Evolutionary conservation across 495 filamentous ascomycete species (phyloP).

Genomic region (Tirmania nivea): DNA sequence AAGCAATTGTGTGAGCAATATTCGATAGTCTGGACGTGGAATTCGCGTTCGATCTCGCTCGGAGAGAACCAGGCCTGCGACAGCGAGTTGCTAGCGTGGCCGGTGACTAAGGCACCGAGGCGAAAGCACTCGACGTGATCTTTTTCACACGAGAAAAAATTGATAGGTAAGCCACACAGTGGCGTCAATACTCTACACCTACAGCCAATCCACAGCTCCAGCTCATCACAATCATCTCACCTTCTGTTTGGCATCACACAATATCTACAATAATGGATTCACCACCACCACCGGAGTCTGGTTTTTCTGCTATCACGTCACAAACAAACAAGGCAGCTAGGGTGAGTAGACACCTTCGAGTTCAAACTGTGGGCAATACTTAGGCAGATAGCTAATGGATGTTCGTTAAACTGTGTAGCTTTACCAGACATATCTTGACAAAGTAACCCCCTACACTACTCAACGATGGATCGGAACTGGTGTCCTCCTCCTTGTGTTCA

Average conservation of each 20-base stretch:
- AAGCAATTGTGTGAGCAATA: no score
- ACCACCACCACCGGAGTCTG: constrained; percentile 13
- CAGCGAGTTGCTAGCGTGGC: no score
- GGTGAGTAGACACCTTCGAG: background rate
- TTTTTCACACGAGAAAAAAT: no score
- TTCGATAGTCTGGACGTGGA: no score
- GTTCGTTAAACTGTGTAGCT: constrained; percentile 30
- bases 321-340: background rate
- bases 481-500: constrained; percentile 55
- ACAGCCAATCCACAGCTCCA: background rate
- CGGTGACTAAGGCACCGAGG: no score
- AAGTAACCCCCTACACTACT: constrained; percentile 61
- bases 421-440: constrained; percentile 89
- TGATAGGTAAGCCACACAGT: no score
- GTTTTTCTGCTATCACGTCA: constrained; percentile 12
- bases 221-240: background rate
- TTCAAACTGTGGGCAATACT: no score
- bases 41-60: no score
- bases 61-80: no score
- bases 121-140: no score
- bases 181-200: no score
- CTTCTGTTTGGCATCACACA: background rate
- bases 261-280: constrained; percentile 6
- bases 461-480: constrained; percentile 79
- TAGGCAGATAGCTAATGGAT: no score